These are phyloP conservation scores for Torulaspora maleeae DNA, from an alignment of 805 yeast species.

Conservation along the genomic window DNA sequence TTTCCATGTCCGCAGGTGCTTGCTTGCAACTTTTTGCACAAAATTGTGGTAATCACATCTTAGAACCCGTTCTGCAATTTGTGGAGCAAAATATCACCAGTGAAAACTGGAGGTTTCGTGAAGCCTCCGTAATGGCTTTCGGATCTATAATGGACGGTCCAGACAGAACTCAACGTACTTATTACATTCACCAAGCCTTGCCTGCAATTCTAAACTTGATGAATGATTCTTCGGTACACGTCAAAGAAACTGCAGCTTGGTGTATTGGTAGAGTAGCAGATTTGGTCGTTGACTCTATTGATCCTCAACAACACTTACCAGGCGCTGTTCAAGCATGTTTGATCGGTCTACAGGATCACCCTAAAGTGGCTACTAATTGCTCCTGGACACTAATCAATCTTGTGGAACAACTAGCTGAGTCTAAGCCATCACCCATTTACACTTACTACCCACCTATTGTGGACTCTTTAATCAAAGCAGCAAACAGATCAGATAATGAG, in stretches of 20 bases:
- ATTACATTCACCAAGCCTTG: slow-evolving; percentile 75
- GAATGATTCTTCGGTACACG: slow-evolving; percentile 72
- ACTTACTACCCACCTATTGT: slow-evolving; percentile 65
- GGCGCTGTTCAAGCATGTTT: slow-evolving; percentile 67
- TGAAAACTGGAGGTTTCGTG: slow-evolving; percentile 77
- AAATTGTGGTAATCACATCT: slow-evolving; percentile 79
- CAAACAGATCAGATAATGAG: slow-evolving; percentile 76
- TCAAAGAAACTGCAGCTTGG: slow-evolving; percentile 97
- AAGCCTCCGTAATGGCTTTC: slow-evolving; percentile 98
- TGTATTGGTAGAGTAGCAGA: slow-evolving; percentile 96
- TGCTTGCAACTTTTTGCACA: slow-evolving; percentile 93
- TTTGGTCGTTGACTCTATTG: slow-evolving; percentile 70
- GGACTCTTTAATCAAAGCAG: slow-evolving; percentile 63
- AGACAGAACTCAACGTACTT: slow-evolving; percentile 60
- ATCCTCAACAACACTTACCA: slow-evolving; percentile 59
- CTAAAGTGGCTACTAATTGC: slow-evolving; percentile 92
- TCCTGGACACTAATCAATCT: slow-evolving; percentile 96
- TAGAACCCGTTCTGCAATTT: slow-evolving; percentile 77
- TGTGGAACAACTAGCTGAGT: slow-evolving; percentile 65
- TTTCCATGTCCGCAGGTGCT: slow-evolving; percentile 98
- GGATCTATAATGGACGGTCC: slow-evolving; percentile 97
- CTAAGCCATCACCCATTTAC: slow-evolving; percentile 59
- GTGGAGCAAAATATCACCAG: slow-evolving; percentile 68
- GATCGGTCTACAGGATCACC: slow-evolving; percentile 82
- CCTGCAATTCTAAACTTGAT: slow-evolving; percentile 71